A percentile compares a stretch with the other conserved stretches of the same genome.
Evolutionary conservation across 192 early-diverging fungal genomes (phyloP).

Genomic region (Linnemannia hyalina): DNA sequence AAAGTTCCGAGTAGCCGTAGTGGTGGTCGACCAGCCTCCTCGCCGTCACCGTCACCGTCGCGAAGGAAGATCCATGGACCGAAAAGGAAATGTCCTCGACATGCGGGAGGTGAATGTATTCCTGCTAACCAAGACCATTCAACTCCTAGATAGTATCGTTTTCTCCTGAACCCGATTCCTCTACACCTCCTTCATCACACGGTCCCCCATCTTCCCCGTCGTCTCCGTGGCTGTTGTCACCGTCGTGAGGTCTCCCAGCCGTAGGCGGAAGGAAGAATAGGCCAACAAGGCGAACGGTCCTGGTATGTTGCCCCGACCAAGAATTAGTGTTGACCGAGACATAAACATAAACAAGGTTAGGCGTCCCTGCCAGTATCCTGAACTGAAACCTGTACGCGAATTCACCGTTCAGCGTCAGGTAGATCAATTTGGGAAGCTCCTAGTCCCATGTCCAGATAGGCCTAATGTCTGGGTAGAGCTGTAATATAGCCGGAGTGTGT

Average conservation of each 20-base stretch:
- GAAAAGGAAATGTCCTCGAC: no score
- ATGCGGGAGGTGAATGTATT: no score
- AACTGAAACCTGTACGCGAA: not conserved
- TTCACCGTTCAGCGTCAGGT: not conserved
- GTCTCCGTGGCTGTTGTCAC: no score
- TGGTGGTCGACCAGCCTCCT: not conserved
- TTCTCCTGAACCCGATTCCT: no score
- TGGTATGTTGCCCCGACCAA: not conserved
- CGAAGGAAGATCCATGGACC: not conserved
- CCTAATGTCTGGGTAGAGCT: no score
- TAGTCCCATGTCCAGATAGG: not conserved
- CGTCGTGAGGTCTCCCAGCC: no score
- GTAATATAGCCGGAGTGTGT: no score
- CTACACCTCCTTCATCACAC: no score
- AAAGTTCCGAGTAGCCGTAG: not conserved
- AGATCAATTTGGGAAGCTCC: not conserved
- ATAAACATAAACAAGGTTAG: not conserved
- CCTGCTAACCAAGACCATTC: no score
- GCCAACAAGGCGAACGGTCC: not conserved
- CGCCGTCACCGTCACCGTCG: not conserved
- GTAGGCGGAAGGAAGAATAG: not conserved
- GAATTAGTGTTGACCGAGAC: not conserved
- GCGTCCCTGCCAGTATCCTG: not conserved
- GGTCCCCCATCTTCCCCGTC: no score
- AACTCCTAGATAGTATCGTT: no score